Evolutionary conservation across 148 eudicot genomes (phyloP).

Genomic region (Gaultheria prostrata): DNA sequence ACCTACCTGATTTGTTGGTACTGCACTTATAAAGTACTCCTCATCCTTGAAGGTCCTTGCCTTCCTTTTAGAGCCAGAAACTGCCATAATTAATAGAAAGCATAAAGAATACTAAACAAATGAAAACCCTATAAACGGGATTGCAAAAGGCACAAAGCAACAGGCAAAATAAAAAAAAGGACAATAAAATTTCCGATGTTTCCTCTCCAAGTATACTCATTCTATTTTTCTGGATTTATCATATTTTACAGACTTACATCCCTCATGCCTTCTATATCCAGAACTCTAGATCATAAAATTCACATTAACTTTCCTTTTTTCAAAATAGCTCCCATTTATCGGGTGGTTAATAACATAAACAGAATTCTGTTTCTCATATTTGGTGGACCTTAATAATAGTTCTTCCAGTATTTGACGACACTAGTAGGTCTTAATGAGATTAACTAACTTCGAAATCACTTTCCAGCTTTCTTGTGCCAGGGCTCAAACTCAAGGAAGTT

Average conservation of each 20-base stretch:
- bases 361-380: neutral
- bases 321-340: neutral
- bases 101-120: neutral
- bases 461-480: neutral
- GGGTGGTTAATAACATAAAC: neutral
- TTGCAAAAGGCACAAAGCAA: neutral
- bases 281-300: neutral
- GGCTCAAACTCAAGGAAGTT: neutral
- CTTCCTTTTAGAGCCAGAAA: slow-evolving; percentile 81
- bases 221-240: slow-evolving; percentile 4
- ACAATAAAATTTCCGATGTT: neutral
- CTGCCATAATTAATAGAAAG: slow-evolving; percentile 24
- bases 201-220: neutral
- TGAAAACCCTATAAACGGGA: neutral
- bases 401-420: neutral
- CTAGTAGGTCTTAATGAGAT: neutral
- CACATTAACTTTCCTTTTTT: neutral
- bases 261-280: neutral
- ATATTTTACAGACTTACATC: neutral
- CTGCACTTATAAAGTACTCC: slow-evolving; percentile 78
- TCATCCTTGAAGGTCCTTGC: slow-evolving; percentile 76
- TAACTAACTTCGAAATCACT: neutral
- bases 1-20: slow-evolving; percentile 80
- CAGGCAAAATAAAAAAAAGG: neutral
- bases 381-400: neutral